Conservation (phyloP, 2,329 filamentous ascomycete species). For the Kalmusia sp. region DNA sequence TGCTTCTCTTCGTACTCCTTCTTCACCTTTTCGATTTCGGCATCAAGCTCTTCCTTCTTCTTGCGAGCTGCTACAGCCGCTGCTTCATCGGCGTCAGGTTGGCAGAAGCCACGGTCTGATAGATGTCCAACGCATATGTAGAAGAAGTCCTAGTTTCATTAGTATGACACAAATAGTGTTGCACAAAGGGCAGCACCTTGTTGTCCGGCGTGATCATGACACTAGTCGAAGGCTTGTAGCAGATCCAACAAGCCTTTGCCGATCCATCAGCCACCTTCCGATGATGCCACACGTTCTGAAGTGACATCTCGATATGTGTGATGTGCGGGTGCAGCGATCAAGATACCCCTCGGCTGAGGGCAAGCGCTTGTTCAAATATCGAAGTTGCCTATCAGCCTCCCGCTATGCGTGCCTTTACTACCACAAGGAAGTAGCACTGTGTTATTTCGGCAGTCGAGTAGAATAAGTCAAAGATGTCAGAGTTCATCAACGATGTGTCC, state of each 20-base stretch:
- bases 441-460: no score
- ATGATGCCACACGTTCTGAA: constrained; percentile 83
- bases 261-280: constrained; percentile 86
- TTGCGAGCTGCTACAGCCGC: constrained; percentile 63
- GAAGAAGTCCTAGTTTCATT: constrained; percentile 75
- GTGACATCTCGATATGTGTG: constrained; percentile 26
- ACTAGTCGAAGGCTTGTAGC: constrained; percentile 85
- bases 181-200: constrained; percentile 64
- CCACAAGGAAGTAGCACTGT: no score
- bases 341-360: not conserved
- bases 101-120: constrained; percentile 81
- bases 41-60: constrained; percentile 57
- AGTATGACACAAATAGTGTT: not conserved
- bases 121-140: constrained; percentile 86
- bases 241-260: constrained; percentile 86
- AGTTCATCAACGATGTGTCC: no score
- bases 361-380: not conserved
- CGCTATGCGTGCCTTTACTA: no score
- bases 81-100: constrained; percentile 73
- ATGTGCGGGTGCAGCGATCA: not conserved
- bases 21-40: constrained; percentile 58
- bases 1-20: constrained; percentile 60
- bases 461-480: no score
- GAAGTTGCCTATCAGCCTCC: not conserved
- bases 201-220: constrained; percentile 90